Base-by-base conservation (phyloP, 169 alveolate genomes). In the Babesia sp. region DNA sequence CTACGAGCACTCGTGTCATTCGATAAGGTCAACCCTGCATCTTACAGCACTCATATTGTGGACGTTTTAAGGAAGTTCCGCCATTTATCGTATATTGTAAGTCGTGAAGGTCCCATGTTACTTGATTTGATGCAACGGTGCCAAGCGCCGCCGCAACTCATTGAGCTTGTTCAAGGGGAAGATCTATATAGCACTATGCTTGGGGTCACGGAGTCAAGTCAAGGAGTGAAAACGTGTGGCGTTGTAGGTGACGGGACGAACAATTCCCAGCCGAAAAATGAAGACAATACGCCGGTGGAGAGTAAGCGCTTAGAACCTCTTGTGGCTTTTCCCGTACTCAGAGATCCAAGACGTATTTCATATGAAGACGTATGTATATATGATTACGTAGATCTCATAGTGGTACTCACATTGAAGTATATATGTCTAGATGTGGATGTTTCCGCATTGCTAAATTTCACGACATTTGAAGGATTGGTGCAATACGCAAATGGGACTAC, bases 71-170 rank as follows among this genome's bases (percentile, higher is more conserved):
- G 83, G 41, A 69, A 44, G 46, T 80, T 80, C 45, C 44, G 83
- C 5, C 83, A 80, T 39, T 44, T 80, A 8, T 80, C 88, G n/a
- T 80, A 71, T 34, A 80, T 80, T 29, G 72, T 80, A 9, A 74
- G 84, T 20, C 63, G 88, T 48, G 88, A 80, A 31, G 88, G 88
- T 7, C 88, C 69, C 41, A 66, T 71, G 53, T 28, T 71, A 2
- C 61, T 71, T 39, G 88, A 80, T 26, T n/a, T 71, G 45, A 80
- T 80, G 88, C 84, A 80, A 53, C 50, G 77, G 55, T 31, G 73
- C 9, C 83, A 71, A n/a, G 84, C 66, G 22, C 78, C 88, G 18
- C 75, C 69, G 20, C 60, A 58, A 18, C 71, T 80, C 20, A 29
- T 80, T 14, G 63, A 71, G 44, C 66, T 61, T 9, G 70, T 80